Conservation (phyloP, 2,329 filamentous ascomycete species). For the Trichoderma asperellum region DNA sequence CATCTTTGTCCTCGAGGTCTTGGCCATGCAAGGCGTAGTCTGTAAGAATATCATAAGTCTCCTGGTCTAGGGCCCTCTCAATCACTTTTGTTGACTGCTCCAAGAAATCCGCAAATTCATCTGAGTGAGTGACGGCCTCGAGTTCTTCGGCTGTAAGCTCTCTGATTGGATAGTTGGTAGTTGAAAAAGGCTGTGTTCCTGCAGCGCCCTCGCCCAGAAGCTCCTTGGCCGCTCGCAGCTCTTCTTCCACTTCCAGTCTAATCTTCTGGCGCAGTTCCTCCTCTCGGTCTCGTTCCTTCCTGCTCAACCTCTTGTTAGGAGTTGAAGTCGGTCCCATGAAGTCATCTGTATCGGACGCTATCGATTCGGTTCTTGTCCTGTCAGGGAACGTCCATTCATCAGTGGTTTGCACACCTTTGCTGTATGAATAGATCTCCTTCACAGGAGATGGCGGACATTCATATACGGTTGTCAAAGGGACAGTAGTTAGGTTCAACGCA, state of each 20-base stretch:
- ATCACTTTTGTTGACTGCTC: slow-evolving; percentile 97
- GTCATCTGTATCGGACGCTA: slow-evolving; percentile 64
- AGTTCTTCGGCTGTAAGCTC: slow-evolving; percentile 83
- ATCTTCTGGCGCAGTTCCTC: slow-evolving; percentile 87
- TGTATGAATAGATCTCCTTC: slow-evolving; percentile 91
- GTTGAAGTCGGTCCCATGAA: slow-evolving; percentile 58
- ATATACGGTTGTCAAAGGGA: slow-evolving; percentile 74
- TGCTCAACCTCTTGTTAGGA: slow-evolving; percentile 74
- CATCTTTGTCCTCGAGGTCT: slow-evolving; percentile 79
- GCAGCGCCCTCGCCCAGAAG: slow-evolving; percentile 53
- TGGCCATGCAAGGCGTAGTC: slow-evolving; percentile 87
- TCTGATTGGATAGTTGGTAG: slow-evolving; percentile 73
- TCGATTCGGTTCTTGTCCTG: slow-evolving; percentile 48
- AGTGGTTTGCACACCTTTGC: slow-evolving; percentile 91
- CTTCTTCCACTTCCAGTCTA: slow-evolving; percentile 88
- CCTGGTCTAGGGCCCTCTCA: slow-evolving; percentile 89
- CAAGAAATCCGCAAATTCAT: slow-evolving; percentile 93
- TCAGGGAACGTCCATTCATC: slow-evolving; percentile 69
- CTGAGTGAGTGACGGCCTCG: slow-evolving; percentile 84
- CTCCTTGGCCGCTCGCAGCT: slow-evolving; percentile 74
- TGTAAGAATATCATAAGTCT: slow-evolving; percentile 88
- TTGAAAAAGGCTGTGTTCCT: slow-evolving; percentile 33
- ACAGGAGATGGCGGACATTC: slow-evolving; percentile 77
- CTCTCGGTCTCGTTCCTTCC: slow-evolving; percentile 79
- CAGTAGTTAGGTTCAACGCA: slow-evolving; percentile 73